Conservation (phyloP, 1,284 basidiomycete genomes). For the Apiotrichum porosum region DNA sequence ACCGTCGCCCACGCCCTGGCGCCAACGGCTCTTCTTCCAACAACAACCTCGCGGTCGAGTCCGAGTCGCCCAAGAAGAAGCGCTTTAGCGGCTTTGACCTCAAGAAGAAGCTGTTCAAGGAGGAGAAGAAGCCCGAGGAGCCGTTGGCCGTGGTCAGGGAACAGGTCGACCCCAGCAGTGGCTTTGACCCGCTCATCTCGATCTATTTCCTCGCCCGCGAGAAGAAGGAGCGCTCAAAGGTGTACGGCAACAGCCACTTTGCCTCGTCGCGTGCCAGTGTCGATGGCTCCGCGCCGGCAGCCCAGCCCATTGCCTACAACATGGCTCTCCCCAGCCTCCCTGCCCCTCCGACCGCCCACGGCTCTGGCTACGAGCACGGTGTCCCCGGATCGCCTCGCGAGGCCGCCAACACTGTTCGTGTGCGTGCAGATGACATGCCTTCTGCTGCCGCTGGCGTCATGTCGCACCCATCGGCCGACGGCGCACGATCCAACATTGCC, state of each 20-base stretch:
- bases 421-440: slow-evolving; percentile 26
- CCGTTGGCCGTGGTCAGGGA: slow-evolving; percentile 36
- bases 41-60: slow-evolving; percentile 5
- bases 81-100: slow-evolving; percentile 92
- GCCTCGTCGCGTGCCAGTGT: slow-evolving; percentile 76
- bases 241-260: slow-evolving; percentile 90
- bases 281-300: slow-evolving; percentile 25
- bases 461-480: slow-evolving; percentile 45
- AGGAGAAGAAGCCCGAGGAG: slow-evolving; percentile 47
- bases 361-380: slow-evolving; percentile 3
- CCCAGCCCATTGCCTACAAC: slow-evolving; percentile 56
- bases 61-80: slow-evolving; percentile 48
- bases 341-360: slow-evolving; percentile 60
- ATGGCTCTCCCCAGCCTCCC: slow-evolving; percentile 77
- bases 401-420: slow-evolving; percentile 50
- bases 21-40: slow-evolving; percentile 14
- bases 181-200: slow-evolving; percentile 90
- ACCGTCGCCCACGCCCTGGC: slow-evolving; percentile 34
- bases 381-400: slow-evolving; percentile 47
- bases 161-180: slow-evolving; percentile 73
- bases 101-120: slow-evolving; percentile 81
- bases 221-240: slow-evolving; percentile 87
- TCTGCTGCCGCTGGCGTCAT: slow-evolving; percentile 33
- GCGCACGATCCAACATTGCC: slow-evolving; percentile 36
- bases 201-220: slow-evolving; percentile 95